These are phyloP conservation scores for Centaurea solstitialis DNA, from an alignment of 129 eudicot genomes.

Conservation along the genomic window DNA sequence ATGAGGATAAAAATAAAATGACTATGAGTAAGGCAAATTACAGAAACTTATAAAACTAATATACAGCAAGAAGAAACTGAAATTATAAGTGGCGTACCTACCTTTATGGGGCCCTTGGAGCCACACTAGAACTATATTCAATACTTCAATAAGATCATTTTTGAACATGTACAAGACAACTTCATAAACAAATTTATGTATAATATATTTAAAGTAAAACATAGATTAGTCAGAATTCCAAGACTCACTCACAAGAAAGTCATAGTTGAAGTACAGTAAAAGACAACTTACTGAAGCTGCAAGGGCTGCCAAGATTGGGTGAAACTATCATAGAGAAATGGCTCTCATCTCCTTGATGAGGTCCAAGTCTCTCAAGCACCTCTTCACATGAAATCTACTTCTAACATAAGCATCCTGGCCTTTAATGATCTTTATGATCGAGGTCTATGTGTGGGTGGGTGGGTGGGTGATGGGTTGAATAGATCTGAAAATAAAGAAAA, in stretches of 20 bases:
- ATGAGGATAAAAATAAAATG: not conserved
- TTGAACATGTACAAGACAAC: not conserved
- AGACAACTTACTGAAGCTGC: not conserved
- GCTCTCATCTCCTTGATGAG: slow-evolving; percentile 1
- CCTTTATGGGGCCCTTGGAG: not conserved
- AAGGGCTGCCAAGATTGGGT: slow-evolving; percentile 10
- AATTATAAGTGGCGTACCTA: not conserved
- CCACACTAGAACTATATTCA: not conserved
- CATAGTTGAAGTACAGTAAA: not conserved
- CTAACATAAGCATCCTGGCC: not conserved
- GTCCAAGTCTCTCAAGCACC: not conserved
- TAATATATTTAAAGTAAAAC: not conserved
- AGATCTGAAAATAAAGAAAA: slow-evolving; percentile 2
- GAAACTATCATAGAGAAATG: not conserved
- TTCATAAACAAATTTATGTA: not conserved
- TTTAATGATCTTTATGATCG: slow-evolving; percentile 1
- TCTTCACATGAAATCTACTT: not conserved
- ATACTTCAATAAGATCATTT: not conserved
- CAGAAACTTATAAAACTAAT: not conserved
- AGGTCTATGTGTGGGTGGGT: not conserved
- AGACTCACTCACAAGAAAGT: not conserved
- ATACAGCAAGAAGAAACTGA: not conserved
- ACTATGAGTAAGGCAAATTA: not conserved
- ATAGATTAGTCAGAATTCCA: not conserved
- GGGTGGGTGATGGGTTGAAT: not conserved